Evolutionary conservation across 106 monocot species (phyloP).

Genomic region (Dioscorea dumetorum): DNA sequence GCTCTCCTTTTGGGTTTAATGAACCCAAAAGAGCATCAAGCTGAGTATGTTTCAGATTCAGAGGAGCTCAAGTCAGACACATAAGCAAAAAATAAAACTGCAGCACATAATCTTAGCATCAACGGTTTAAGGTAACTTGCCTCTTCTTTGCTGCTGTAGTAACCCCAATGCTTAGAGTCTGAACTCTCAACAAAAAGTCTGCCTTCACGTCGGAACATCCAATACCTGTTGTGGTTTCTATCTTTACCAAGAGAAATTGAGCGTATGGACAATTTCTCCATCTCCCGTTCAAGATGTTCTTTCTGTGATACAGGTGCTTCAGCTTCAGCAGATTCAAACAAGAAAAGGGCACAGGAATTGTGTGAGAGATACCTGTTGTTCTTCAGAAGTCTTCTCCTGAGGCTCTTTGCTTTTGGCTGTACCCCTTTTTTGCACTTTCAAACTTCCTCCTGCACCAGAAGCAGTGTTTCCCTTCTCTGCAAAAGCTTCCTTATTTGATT

Average conservation of each 20-base stretch:
- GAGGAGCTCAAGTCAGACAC: slow-evolving; percentile 1
- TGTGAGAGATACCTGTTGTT: slow-evolving; percentile 20
- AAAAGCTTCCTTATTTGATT: background rate
- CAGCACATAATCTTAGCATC: slow-evolving; percentile 4
- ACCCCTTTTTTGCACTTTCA: slow-evolving; percentile 17
- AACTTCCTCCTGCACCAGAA: background rate
- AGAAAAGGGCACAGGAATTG: background rate
- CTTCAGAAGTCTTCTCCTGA: slow-evolving; percentile 35
- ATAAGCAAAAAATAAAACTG: background rate
- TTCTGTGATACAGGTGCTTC: slow-evolving; percentile 10
- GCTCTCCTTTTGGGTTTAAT: slow-evolving; percentile 80
- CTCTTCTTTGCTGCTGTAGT: slow-evolving; percentile 86
- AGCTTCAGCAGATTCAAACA: background rate
- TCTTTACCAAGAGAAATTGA: slow-evolving; percentile 70
- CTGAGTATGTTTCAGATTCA: slow-evolving; percentile 26
- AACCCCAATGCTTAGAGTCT: slow-evolving; percentile 73
- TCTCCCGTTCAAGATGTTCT: slow-evolving; percentile 46
- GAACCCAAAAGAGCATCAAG: slow-evolving; percentile 81
- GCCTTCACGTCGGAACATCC: slow-evolving; percentile 83
- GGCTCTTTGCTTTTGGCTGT: slow-evolving; percentile 29
- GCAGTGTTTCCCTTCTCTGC: slow-evolving; percentile 6
- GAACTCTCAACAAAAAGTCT: slow-evolving; percentile 85
- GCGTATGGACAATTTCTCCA: slow-evolving; percentile 63
- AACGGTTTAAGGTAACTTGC: slow-evolving; percentile 26
- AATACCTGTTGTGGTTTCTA: slow-evolving; percentile 67